phyloP scores from a whole-genome alignment of 805 yeast genomes.

The Candida nonsorbophila region DNA sequence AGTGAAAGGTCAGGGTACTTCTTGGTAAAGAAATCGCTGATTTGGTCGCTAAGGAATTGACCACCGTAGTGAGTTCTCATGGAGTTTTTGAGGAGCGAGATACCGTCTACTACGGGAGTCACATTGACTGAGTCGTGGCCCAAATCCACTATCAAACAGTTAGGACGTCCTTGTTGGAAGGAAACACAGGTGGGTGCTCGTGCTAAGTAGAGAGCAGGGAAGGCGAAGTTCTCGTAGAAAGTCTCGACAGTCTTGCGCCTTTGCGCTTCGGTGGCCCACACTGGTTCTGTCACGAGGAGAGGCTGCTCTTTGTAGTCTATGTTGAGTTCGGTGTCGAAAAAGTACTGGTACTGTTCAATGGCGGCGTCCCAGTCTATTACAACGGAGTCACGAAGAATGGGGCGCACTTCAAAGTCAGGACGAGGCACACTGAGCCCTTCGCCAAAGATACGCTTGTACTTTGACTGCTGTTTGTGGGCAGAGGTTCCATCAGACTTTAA shows the following conservation, averaged over 20 bases:
- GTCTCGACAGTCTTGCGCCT: conserved; percentile 68
- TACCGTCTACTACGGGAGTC: conserved; percentile 80
- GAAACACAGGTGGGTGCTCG: conserved; percentile 84
- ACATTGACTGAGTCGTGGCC: conserved; percentile 77
- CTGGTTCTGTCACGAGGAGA: conserved; percentile 76
- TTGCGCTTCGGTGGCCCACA: conserved; percentile 70
- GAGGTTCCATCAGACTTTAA: conserved; percentile 13
- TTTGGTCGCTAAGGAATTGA: conserved; percentile 51
- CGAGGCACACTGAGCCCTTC: conserved; percentile 49
- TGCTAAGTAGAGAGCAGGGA: conserved; percentile 78
- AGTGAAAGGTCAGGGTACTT: conserved; percentile 14
- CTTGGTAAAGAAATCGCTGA: conserved; percentile 34
- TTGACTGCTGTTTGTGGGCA: conserved; percentile 6
- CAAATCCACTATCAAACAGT: conserved; percentile 78
- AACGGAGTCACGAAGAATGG: conserved; percentile 55
- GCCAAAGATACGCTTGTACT: conserved; percentile 27
- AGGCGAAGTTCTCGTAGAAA: conserved; percentile 60
- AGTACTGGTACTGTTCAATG: conserved; percentile 62
- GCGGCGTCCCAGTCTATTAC: conserved; percentile 87
- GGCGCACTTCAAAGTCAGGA: conserved; percentile 44
- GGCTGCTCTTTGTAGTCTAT: conserved; percentile 67
- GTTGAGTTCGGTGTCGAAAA: conserved; percentile 46
- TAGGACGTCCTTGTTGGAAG: conserved; percentile 84
- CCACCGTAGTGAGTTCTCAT: conserved; percentile 76
- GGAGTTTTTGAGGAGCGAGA: conserved; percentile 64